Base-by-base conservation (phyloP, 176 grass and related monocot species). In the Triticum monococcum region DNA sequence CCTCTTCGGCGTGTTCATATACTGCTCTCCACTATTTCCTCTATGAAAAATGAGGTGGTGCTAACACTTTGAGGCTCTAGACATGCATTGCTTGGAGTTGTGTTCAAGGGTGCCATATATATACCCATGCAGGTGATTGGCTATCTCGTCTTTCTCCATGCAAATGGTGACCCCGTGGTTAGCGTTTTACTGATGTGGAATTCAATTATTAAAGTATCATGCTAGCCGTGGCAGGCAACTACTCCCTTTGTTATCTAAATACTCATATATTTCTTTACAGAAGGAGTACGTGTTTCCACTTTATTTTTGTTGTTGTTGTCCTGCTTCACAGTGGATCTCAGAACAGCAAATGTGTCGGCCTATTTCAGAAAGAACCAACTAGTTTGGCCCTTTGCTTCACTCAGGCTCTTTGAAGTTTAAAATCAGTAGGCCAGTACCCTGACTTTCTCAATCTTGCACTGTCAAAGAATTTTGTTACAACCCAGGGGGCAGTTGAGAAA, bases 291-390 rank as follows among this genome's bases (percentile, higher is more conserved):
- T 80, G 76, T 75, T 85, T 17, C 57, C 50, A 20, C 82, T 80
- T 81, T 89, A 33, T 64, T 85, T 89, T 30, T 30, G 28, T 74
- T 18, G 38, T 24, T 26, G 10, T 64, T 85, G 60, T 68, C 68
- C 81, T 76, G 77, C 69, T 75, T 85, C 77, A 89, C 83, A 81
- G 69, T 85, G 83, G 69, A 69, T 81, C 81, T 89, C 72, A 85
- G 88, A 69, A 85, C 77, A 50, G 13, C 12, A 85, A 68, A 61
- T 48, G 60, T 75, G 77, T 89, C 82, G 35, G 77, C 33, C 62
- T 85, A 83, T 89, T 78, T 85, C 24, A 36, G 81, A 85, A 81
- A 81, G 81, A 85, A 85, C 88, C 68, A 89, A 85, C 88, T 85
- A 68, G 18, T 69, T 89, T 89, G 88, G 77, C 88, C 83, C 83